Base-by-base conservation (phyloP, 495 filamentous ascomycete species). In the Neurospora sp. region DNA sequence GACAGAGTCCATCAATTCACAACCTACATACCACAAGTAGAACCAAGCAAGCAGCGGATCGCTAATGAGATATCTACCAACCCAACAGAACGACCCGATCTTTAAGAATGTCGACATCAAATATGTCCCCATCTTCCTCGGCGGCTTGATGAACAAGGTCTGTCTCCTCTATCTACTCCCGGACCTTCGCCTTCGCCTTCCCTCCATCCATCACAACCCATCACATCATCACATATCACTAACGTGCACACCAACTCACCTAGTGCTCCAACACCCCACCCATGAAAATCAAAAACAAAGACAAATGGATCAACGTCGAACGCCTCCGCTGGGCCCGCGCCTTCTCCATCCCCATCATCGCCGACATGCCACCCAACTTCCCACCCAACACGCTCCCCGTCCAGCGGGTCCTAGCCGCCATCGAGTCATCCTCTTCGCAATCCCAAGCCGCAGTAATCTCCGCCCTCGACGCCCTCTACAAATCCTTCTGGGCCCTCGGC, bases 261-360 rank as follows among this genome's bases (percentile, higher is more conserved):
- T 42, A 81, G 78, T 90, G 87, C 77, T 85, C 84, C 37, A 93
- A 91, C 75, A 88, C 78, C 7, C 77, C 90, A 3, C 91, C 91
- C 1, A 82, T 93, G 41, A 79, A 85, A 20, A 88, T 93, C 81
- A 92, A 91, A 78, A 89, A 94, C 82, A 93, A 94, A 79, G 88
- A 87, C 76, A 82, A 83, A 74, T 94, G 88, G 87, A 88, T 91
- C 71, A 76, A 82, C 72, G 45, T 69, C 9, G 89, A 93, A 76
- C 89, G 90, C 20, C 22, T 81, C n/a, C 88, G 89, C 73, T 93
- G 90, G 90, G 84, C 88, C 1, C 73, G 73, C 0, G 78, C 81
- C 72, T 91, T 92, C 82, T 77, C 83, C 20, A 82, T 93, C 18
- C 91, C 91, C 42, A 89, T 93, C 70, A 72, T 76, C 0, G 74